phyloP scores from a whole-genome alignment of 768 basidiomycete species.

The Hericium alpestre region DNA sequence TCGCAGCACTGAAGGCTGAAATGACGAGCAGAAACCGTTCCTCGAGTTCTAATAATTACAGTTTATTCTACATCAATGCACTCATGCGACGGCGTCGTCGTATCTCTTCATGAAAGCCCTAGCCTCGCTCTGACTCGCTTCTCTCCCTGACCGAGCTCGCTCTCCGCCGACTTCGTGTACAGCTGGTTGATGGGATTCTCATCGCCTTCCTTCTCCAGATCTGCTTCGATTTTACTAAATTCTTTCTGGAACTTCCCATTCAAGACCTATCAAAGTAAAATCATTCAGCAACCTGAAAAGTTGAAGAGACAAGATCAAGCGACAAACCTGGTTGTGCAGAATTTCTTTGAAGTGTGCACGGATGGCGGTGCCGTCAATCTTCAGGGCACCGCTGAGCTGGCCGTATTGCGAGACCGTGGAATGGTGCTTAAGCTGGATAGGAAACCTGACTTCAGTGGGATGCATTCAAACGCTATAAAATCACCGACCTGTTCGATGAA shows the following conservation, averaged over 20 bases:
- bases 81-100: background rate
- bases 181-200: constrained; percentile 45
- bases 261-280: constrained; percentile 29
- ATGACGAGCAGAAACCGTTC: no score
- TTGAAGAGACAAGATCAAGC: constrained; percentile 1
- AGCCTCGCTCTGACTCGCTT: constrained; percentile 43
- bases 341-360: constrained; percentile 49
- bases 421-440: constrained; percentile 43
- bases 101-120: constrained; percentile 23
- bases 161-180: constrained; percentile 39
- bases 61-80: background rate
- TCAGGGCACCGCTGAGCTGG: constrained; percentile 46
- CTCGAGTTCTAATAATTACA: background rate
- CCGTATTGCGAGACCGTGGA: constrained; percentile 54
- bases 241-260: constrained; percentile 48
- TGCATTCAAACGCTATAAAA: background rate
- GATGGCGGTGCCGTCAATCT: constrained; percentile 39
- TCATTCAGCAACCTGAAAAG: background rate
- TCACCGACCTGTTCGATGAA: constrained; percentile 42
- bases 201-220: constrained; percentile 44
- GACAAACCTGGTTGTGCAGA: constrained; percentile 39
- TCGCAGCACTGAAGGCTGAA: no score
- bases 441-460: background rate
- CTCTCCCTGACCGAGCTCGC: constrained; percentile 49
- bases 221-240: constrained; percentile 45